Base-by-base conservation (phyloP, 257 asterid genomes). In the Verbascum thapsus region DNA sequence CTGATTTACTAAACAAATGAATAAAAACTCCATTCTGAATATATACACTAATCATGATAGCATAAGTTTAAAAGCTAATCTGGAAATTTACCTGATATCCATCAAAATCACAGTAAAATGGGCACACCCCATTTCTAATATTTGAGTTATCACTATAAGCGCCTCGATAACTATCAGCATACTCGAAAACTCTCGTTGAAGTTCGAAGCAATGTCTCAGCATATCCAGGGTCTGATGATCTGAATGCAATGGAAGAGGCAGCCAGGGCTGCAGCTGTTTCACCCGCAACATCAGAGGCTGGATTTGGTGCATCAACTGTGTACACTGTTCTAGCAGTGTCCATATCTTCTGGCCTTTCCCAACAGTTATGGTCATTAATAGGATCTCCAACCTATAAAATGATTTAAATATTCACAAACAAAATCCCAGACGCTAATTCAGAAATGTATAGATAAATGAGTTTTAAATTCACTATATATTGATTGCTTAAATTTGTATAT, bases 311-410 rank as follows among this genome's bases (percentile, higher is more conserved):
- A 35, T 90, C 96, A 6, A 94, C 96, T 1, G 80, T 22, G 72
- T 94, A 94, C 0, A 87, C 95, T 12, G 99, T 87, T 63, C 99
- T 80, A 30, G 76, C 80, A 11, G 99, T 94, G 80, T 94, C 98
- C 97, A 94, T 94, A 54, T 94, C 99, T 73, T 94, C 99, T 5
- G 99, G 99, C 71, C 99, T 78, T 73, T 94, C 99, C 99, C 99
- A 94, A 67, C 99, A 94, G 67, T 75, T 72, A 69, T 94, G 99
- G 70, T 90, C 99, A 5, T 17, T 70, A 58, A 81, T 73, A 5
- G 99, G 99, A 82, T 94, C 95, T 11, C 99, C 99, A 6, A 94
- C 95, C 99, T 94, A 76, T 50, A 59, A 23, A 71, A 71, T 22
- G 4, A 8, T 26, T n/a, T n/a, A n/a, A n/a, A n/a, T n/a, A n/a